Conservation (phyloP, 2,329 filamentous ascomycete genomes). For the Colletotrichum kahawae region DNA sequence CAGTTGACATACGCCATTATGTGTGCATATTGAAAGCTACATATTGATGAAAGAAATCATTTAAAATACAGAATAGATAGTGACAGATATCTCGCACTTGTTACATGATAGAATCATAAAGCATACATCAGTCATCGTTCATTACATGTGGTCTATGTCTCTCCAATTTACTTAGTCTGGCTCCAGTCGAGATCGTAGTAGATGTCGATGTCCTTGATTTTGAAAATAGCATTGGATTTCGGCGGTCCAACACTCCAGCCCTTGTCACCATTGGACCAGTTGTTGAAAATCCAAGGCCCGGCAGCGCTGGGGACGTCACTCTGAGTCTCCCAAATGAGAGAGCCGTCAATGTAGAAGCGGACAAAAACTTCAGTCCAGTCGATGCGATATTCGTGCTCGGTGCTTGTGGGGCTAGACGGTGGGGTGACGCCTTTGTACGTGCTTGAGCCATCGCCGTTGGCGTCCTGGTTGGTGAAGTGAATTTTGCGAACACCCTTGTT, state of each 20-base stretch:
- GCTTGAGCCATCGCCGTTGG: slow-evolving; percentile 21
- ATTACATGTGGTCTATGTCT: neutral
- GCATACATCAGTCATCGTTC: neutral
- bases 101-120: neutral
- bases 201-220: slow-evolving; percentile 19
- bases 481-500: slow-evolving; percentile 27
- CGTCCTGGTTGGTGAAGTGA: slow-evolving; percentile 34
- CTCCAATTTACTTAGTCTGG: neutral
- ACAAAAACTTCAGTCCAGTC: slow-evolving; percentile 30
- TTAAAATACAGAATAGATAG: neutral
- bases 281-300: slow-evolving; percentile 34
- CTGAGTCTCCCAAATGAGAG: slow-evolving; percentile 27
- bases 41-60: neutral
- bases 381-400: slow-evolving; percentile 34
- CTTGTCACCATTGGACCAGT: slow-evolving; percentile 33
- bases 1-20: neutral
- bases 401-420: slow-evolving; percentile 25
- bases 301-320: slow-evolving; percentile 27
- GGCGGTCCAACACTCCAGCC: slow-evolving; percentile 33
- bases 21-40: neutral
- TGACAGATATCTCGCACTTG: neutral
- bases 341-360: slow-evolving; percentile 29
- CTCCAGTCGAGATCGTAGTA: slow-evolving; percentile 31
- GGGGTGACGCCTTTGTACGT: slow-evolving; percentile 17
- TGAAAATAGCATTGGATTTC: slow-evolving; percentile 21